Evolutionary conservation across 2,329 filamentous ascomycete species (phyloP).

Genomic region (Pestalotiopsis fici): DNA sequence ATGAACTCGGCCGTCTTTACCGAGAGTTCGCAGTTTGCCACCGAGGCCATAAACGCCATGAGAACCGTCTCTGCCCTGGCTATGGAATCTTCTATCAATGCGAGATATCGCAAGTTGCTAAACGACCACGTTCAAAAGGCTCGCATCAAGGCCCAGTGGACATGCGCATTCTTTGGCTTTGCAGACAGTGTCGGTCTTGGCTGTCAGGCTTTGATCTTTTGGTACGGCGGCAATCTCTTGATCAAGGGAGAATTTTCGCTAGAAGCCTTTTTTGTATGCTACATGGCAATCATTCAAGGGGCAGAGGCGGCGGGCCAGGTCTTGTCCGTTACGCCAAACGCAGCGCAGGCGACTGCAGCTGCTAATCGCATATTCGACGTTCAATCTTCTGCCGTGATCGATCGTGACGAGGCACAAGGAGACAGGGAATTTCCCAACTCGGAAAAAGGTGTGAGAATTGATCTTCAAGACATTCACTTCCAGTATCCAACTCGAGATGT

Average conservation of each 20-base stretch:
- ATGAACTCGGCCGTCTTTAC: slow-evolving; percentile 67
- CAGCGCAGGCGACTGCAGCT: slow-evolving; percentile 55
- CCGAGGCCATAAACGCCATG: slow-evolving; percentile 71
- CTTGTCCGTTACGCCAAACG: slow-evolving; percentile 63
- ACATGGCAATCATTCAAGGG: slow-evolving; percentile 65
- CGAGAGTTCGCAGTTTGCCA: slow-evolving; percentile 70
- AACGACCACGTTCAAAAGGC: slow-evolving; percentile 56
- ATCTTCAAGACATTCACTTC: slow-evolving; percentile 55
- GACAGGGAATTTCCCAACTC: slow-evolving; percentile 37
- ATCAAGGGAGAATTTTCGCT: slow-evolving; percentile 44
- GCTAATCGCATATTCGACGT: slow-evolving; percentile 51
- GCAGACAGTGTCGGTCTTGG: slow-evolving; percentile 65
- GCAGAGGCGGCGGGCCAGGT: slow-evolving; percentile 65
- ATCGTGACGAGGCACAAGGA: background rate
- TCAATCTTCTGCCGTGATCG: background rate
- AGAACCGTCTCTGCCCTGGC: slow-evolving; percentile 67
- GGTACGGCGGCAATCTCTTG: slow-evolving; percentile 62
- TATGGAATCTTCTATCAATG: slow-evolving; percentile 59
- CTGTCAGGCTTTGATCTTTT: slow-evolving; percentile 62
- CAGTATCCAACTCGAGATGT: slow-evolving; percentile 48
- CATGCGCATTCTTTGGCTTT: slow-evolving; percentile 64
- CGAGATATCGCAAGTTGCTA: slow-evolving; percentile 60
- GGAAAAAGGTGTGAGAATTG: slow-evolving; percentile 50
- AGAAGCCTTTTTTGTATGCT: slow-evolving; percentile 52
- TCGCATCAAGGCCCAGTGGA: slow-evolving; percentile 59